phyloP scores from a whole-genome alignment of 2,329 filamentous ascomycete genomes.

The Calonectria henricotiae region DNA sequence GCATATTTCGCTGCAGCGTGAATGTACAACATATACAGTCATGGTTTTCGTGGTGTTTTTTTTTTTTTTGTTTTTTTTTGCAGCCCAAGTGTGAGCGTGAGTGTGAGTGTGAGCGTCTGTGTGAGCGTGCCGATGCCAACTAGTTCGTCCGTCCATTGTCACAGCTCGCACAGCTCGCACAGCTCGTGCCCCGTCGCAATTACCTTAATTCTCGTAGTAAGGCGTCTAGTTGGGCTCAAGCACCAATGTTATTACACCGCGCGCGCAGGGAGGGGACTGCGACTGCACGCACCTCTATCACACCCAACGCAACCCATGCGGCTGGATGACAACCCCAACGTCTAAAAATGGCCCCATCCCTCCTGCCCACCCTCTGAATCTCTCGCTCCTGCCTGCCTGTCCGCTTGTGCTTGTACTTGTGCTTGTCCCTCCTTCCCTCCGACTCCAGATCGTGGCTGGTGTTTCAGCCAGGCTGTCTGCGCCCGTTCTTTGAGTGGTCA shows the following conservation, averaged over 20 bases:
- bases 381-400: neutral
- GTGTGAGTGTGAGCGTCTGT: too few species aligned
- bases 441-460: slow-evolving; percentile 1
- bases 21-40: too few species aligned
- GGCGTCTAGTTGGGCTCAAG: slow-evolving; percentile 25
- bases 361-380: slow-evolving; percentile 12
- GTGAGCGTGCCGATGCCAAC: neutral
- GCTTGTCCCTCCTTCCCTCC: slow-evolving; percentile 3
- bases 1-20: too few species aligned
- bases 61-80: too few species aligned
- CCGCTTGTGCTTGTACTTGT: neutral
- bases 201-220: slow-evolving; percentile 19
- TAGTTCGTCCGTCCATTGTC: slow-evolving; percentile 19
- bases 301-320: neutral
- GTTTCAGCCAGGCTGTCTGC: neutral
- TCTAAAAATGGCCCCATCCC: slow-evolving; percentile 37
- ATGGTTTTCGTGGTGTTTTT: too few species aligned
- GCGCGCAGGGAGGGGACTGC: slow-evolving; percentile 8
- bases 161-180: neutral
- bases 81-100: too few species aligned
- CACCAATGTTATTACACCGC: slow-evolving; percentile 12
- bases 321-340: slow-evolving; percentile 9
- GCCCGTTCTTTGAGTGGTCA: slow-evolving; percentile 9
- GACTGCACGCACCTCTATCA: neutral
- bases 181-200: neutral